Conservation (phyloP, 768 basidiomycete species). For the Macrolepiota albuminosa region DNA sequence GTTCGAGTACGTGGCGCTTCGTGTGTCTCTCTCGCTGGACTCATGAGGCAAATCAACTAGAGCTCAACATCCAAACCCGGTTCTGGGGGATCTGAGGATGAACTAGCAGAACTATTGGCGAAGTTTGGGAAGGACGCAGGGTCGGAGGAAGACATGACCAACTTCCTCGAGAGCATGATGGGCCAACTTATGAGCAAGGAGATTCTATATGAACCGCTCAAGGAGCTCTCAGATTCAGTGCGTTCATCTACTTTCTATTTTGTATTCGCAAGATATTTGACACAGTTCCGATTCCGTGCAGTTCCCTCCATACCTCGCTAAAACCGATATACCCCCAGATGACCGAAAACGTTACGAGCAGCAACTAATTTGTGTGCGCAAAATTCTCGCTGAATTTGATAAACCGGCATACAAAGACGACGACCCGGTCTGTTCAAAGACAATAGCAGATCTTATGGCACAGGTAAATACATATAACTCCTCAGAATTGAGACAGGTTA, state of each 20-base stretch:
- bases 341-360: constrained; percentile 62
- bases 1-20: constrained; percentile 36
- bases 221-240: constrained; percentile 72
- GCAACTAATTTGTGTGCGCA: constrained; percentile 52
- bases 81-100: constrained; percentile 24
- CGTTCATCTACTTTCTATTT: constrained; percentile 11
- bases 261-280: neutral
- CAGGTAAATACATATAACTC: constrained; percentile 25
- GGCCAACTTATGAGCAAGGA: constrained; percentile 76
- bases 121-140: constrained; percentile 31
- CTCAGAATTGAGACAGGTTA: neutral
- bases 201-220: constrained; percentile 80
- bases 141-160: constrained; percentile 52
- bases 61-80: constrained; percentile 12
- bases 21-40: neutral
- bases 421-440: constrained; percentile 36
- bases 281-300: constrained; percentile 20
- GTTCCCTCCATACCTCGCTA: constrained; percentile 75
- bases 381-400: constrained; percentile 66
- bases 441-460: constrained; percentile 67
- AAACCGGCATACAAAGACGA: constrained; percentile 53
- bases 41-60: neutral
- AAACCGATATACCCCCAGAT: constrained; percentile 47
- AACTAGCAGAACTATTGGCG: constrained; percentile 51
- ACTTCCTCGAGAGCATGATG: constrained; percentile 79